These are phyloP conservation scores for Cenchrus fungigraminus DNA, from an alignment of 176 grass and related monocot genomes.

Conservation along the genomic window DNA sequence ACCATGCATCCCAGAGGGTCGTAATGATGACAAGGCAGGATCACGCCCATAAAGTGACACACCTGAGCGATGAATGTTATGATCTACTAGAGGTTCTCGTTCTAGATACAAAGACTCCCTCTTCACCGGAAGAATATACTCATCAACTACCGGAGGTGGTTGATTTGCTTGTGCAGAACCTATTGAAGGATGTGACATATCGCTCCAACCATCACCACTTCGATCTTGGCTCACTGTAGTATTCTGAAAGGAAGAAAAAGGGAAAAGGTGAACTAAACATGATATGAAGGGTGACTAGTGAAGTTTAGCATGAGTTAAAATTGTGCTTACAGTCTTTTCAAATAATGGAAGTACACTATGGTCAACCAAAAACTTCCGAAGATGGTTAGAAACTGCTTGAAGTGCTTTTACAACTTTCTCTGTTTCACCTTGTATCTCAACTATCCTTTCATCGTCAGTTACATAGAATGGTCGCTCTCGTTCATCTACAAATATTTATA, in stretches of 20 bases:
- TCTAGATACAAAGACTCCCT: constrained; percentile 72
- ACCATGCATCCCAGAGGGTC: constrained; percentile 65
- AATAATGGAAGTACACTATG: constrained; percentile 95
- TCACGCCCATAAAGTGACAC: constrained; percentile 88
- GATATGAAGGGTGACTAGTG: background rate
- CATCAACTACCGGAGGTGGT: constrained; percentile 56
- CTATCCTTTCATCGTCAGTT: constrained; percentile 84
- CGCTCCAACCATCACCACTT: constrained; percentile 53
- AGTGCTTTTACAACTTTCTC: constrained; percentile 86
- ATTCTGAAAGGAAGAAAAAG: constrained; percentile 47
- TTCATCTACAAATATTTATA: constrained; percentile 63
- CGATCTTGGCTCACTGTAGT: constrained; percentile 55
- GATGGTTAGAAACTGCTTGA: constrained; percentile 78
- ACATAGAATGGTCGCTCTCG: constrained; percentile 80
- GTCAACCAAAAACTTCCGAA: constrained; percentile 99
- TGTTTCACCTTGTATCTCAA: constrained; percentile 98
- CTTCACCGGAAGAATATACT: constrained; percentile 69
- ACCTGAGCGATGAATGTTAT: constrained; percentile 64
- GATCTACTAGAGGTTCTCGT: constrained; percentile 62
- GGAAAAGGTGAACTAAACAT: constrained; percentile 13
- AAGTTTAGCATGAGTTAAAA: constrained; percentile 26
- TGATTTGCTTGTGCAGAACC: constrained; percentile 56
- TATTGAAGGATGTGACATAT: constrained; percentile 55
- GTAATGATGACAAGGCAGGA: constrained; percentile 74
- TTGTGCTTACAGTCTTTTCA: constrained; percentile 82